Conservation (phyloP, 345 rosid genomes). For the Sonneratia alba region DNA sequence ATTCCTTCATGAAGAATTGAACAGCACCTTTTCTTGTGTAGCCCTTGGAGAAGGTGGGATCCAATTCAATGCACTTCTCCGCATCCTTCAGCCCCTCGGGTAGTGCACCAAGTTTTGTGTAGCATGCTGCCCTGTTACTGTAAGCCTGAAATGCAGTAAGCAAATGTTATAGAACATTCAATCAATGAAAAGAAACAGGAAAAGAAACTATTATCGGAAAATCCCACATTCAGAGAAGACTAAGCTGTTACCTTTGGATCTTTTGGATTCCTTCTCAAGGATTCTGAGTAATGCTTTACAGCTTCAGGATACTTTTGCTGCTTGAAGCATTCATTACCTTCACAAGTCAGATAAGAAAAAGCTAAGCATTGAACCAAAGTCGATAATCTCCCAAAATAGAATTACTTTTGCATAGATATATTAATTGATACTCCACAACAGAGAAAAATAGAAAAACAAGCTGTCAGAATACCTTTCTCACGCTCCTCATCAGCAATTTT, state of each 20-base stretch:
- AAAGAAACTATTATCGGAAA: neutral
- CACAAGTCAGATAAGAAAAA: neutral
- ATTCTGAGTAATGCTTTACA: constrained; percentile 76
- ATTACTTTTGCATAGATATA: no score
- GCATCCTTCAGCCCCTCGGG: constrained; percentile 98
- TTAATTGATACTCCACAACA: no score
- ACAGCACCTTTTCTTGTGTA: constrained; percentile 87
- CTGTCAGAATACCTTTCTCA: constrained; percentile 60
- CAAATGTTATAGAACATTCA: neutral
- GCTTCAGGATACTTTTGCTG: constrained; percentile 91
- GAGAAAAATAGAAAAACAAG: no score
- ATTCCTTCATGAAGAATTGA: constrained; percentile 95
- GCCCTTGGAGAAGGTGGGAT: constrained; percentile 90
- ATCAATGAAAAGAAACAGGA: neutral
- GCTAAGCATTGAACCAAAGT: neutral
- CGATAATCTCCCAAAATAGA: neutral
- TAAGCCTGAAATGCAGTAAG: constrained; percentile 40
- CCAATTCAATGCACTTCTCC: constrained; percentile 92
- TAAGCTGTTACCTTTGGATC: constrained; percentile 49
- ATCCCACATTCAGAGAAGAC: neutral
- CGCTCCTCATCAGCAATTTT: constrained; percentile 84
- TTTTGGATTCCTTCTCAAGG: constrained; percentile 77
- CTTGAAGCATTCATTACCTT: constrained; percentile 91
- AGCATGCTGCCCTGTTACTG: constrained; percentile 97
- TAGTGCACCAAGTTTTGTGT: constrained; percentile 82